Evolutionary conservation across 371 early-diverging fungal species (phyloP), one percentile per base, ranked within the genome.

Genomic region (Mucor mucedo): DNA sequence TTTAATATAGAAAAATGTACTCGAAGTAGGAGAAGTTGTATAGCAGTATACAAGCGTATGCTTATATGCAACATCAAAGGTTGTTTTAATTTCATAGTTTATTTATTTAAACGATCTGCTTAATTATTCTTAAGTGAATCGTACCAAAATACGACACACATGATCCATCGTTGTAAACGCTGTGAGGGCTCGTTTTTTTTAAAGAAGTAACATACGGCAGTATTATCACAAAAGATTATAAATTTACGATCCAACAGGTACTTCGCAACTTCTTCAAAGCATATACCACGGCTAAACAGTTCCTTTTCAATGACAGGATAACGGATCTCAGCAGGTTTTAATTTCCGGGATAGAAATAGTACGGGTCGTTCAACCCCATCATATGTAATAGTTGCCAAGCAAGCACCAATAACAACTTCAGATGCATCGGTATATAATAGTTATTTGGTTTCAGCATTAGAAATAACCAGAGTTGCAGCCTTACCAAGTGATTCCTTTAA

Each of bases 231-330:
- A 27, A 16, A 55, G 6, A 55, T 1, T 7, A 6, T 39, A 2
- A 55, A 41, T 40, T 38, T 5, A 8, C 21, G 14, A 39, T 55
- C 55, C 27, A 55, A 55, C 10, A 55, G 3, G 13, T 40, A 55
- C 7, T 39, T 38, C 55, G 2, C 13, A 55, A 27, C 13, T 39
- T 55, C 2, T 2, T 4, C 2, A 55, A 27, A 9, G n/a, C n/a
- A 27, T 40, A 55, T 14, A 55, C 21, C 0, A 40, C 21, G 21
- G 55, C 55, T n/a, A 6, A 38, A 10, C 10, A 38, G 10, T 55
- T 55, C 55, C 27, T 55, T 55, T 41, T 55, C 55, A 27, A 55
- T 28, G 1, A 41, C 41, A 2, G 55, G 41, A 21, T 55, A 55
- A 9, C 27, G n/a, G 5, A 5, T 38, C 41, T 55, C 55, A 2